Evolutionary conservation across 495 filamentous ascomycete genomes (phyloP), one percentile per base, ranked within the genome.

Genomic region (Penicillium cataractarum): DNA sequence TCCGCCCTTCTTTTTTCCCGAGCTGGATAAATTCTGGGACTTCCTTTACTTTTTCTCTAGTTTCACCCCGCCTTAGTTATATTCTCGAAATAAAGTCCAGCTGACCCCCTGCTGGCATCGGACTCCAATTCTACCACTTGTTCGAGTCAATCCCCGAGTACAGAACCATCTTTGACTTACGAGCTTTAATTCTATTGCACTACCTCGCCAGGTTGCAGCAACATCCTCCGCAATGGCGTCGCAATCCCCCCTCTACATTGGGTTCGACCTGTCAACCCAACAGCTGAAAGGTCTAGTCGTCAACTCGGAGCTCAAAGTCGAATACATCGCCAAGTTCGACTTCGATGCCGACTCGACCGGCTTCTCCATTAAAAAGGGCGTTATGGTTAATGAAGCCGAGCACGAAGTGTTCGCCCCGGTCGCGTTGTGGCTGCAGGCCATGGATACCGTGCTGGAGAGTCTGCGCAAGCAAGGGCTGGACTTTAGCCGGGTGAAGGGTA

Each of bases 231-330:
- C 49, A 63, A 82, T 80, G 76, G 67, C 65, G 37, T 70, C 70
- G 17, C 66, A 76, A 49, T 79, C 76, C 19, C 88, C 91, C 15
- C 80, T 96, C 58, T 97, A 97, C 66, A 83, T 97, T 60, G 94
- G 94, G 44, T 94, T 97, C 72, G 94, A 99, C 75, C 90, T 99
- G 50, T 97, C 93, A 27, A 98, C 95, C 59, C 95, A 97, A 76
- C 93, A 97, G 72, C 82, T 97, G 29, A 99, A 99, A 83, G 92
- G 90, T 48, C 85, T 99, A 66, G 89, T 91, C 55, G 89, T 97
- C 62, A 87, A 88, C 44, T 91, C 92, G 10, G 89, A 76, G 24
- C 69, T 82, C n/a, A 80, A 82, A 58, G 77, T 80, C 49, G 76
- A 74, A 15, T 67, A 79, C 58, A 60, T 74, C 24, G 70, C 76